Conservation (phyloP, 2,329 filamentous ascomycete genomes). For the Sarocladiaceae sp. region DNA sequence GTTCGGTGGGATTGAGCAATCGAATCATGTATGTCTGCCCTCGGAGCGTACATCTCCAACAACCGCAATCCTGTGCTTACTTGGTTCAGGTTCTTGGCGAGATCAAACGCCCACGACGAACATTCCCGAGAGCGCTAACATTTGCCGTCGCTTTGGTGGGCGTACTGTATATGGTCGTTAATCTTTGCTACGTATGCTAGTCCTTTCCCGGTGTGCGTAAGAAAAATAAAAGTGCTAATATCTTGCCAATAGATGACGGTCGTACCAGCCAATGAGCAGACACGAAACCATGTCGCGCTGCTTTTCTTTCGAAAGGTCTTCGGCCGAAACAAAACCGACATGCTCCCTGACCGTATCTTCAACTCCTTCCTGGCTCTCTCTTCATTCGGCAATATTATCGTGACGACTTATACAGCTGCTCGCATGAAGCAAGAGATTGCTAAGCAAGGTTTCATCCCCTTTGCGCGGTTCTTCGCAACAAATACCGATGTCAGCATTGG, state of each 20-base stretch:
- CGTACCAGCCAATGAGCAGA: slow-evolving; percentile 21
- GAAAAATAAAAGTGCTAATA: too few species aligned
- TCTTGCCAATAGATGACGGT: slow-evolving; percentile 38
- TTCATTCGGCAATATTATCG: slow-evolving; percentile 52
- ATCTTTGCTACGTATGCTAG: not conserved
- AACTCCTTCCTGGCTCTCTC: slow-evolving; percentile 49
- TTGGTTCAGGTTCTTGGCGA: slow-evolving; percentile 26
- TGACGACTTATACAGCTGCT: slow-evolving; percentile 52
- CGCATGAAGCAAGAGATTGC: slow-evolving; percentile 58
- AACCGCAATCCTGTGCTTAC: too few species aligned
- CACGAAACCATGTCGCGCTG: slow-evolving; percentile 22
- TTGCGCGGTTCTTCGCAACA: slow-evolving; percentile 42
- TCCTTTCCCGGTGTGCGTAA: too few species aligned
- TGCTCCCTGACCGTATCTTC: slow-evolving; percentile 31
- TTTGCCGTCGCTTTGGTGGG: slow-evolving; percentile 24
- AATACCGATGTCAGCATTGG: slow-evolving; percentile 30
- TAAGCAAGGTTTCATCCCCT: slow-evolving; percentile 52
- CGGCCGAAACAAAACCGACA: slow-evolving; percentile 22
- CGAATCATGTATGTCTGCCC: slow-evolving; percentile 23
- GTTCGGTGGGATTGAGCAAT: slow-evolving; percentile 32
- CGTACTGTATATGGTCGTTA: slow-evolving; percentile 31
- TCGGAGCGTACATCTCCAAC: too few species aligned
- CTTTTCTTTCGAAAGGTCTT: slow-evolving; percentile 29
- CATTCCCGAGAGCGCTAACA: slow-evolving; percentile 27
- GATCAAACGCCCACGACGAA: slow-evolving; percentile 25